phyloP scores from a whole-genome alignment of 352 stramenopile genomes.

The Phytophthora ohioensis region DNA sequence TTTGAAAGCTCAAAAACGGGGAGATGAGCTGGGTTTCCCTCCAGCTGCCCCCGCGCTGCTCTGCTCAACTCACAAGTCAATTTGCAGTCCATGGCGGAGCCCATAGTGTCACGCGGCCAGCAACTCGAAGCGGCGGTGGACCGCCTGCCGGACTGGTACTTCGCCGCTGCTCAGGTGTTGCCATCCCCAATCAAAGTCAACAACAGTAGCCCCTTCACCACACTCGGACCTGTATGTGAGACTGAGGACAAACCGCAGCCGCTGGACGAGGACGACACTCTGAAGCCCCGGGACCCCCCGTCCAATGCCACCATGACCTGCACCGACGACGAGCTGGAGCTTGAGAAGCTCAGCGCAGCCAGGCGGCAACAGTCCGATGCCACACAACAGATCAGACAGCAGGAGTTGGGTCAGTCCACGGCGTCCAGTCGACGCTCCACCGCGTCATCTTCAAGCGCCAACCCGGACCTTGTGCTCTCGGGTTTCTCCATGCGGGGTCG shows the following conservation, averaged over 20 bases:
- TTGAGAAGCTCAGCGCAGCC: conserved; percentile 32
- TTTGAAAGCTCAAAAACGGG: conserved; percentile 32
- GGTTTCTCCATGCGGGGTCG: conserved; percentile 72
- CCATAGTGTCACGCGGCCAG: conserved; percentile 55
- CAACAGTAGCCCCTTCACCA: conserved; percentile 28
- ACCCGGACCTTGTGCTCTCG: conserved; percentile 72
- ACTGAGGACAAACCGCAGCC: conserved; percentile 46
- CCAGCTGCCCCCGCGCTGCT: conserved; percentile 30
- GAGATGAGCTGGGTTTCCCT: conserved; percentile 32
- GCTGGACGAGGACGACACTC: conserved; percentile 42
- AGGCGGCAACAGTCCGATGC: conserved; percentile 23
- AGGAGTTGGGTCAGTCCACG: conserved; percentile 35
- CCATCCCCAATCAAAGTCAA: conserved; percentile 31
- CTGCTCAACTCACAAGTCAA: conserved; percentile 40
- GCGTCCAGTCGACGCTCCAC: conserved; percentile 55
- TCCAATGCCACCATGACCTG: conserved; percentile 44
- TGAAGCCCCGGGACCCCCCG: conserved; percentile 19
- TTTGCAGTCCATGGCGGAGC: conserved; percentile 37
- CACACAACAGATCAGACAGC: conserved; percentile 27
- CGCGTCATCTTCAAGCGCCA: conserved; percentile 44
- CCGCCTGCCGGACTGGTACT: conserved; percentile 73
- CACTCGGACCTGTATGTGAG: conserved; percentile 40
- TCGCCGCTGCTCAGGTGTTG: conserved; percentile 41
- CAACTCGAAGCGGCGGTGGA: conserved; percentile 79
- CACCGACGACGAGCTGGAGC: conserved; percentile 44